Conservation (phyloP, 106 monocot species). For the Apostasia shenzhenica region DNA sequence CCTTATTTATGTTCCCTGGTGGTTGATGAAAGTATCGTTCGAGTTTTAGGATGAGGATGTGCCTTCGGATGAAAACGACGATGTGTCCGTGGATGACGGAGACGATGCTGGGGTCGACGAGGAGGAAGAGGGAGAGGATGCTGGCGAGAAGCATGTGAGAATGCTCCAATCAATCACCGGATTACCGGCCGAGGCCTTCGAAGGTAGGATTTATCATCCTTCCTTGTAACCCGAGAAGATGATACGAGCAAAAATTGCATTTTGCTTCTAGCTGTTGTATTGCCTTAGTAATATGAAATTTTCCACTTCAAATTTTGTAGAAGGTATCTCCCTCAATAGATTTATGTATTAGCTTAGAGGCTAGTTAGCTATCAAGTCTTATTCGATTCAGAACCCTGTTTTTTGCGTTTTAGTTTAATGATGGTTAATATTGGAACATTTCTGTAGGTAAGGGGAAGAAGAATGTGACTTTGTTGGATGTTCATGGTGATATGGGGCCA, state of each 20-base stretch:
- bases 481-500: conserved; percentile 13
- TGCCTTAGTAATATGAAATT: too few relatives aligned
- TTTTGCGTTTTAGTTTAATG: background rate
- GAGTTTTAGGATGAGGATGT: conserved; percentile 73
- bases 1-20: background rate
- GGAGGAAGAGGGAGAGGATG: conserved; percentile 14
- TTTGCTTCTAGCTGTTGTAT: too few relatives aligned
- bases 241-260: too few relatives aligned
- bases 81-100: conserved; percentile 4
- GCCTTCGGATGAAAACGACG: conserved; percentile 61
- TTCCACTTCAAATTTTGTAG: too few relatives aligned
- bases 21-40: background rate
- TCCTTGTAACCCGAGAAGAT: background rate
- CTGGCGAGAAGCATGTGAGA: conserved; percentile 41
- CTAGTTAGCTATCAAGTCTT: too few relatives aligned
- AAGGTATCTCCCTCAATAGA: too few relatives aligned
- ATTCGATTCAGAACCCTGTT: too few relatives aligned
- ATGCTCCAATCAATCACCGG: conserved; percentile 84
- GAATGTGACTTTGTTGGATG: conserved; percentile 24
- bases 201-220: conserved; percentile 33
- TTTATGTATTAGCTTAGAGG: too few relatives aligned
- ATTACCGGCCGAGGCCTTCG: conserved; percentile 58
- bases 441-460: conserved; percentile 36
- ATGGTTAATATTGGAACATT: background rate
- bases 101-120: conserved; percentile 12